Percentiles rank a stretch among this genome's conserved stretches.
Evolutionary conservation across 306 rosid genomes (phyloP).

Genomic region (Castanospermum australe): DNA sequence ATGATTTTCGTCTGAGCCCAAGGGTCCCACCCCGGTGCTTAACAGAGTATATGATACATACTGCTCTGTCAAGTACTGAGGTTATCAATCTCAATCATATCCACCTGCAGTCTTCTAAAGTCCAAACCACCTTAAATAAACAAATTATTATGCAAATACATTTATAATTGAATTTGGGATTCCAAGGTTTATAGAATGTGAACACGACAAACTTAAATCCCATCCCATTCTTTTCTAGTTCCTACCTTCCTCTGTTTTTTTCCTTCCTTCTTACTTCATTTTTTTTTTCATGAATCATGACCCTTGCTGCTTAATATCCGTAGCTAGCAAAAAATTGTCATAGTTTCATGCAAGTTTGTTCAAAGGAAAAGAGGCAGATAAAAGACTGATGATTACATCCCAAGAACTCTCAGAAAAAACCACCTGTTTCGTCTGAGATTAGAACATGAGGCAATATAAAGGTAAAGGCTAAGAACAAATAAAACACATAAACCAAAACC

Average conservation of each 20-base stretch:
- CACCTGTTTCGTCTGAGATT: not conserved
- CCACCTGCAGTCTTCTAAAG: not conserved
- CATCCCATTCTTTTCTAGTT: not conserved
- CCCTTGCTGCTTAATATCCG: not conserved
- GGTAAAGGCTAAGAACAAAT: not conserved
- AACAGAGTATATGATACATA: conserved; percentile 19
- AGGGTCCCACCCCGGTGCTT: conserved; percentile 40
- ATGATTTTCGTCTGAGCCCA: conserved; percentile 5
- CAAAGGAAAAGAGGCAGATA: not conserved
- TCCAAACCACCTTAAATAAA: not conserved
- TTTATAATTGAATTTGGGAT: not conserved
- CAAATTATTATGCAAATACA: not conserved
- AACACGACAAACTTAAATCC: not conserved
- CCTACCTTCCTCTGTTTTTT: not conserved
- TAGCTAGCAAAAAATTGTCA: not conserved
- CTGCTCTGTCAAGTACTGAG: conserved; percentile 20
- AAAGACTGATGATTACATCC: not conserved
- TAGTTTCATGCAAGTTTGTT: not conserved
- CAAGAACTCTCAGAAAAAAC: not conserved
- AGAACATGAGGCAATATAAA: not conserved
- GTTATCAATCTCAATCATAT: conserved; percentile 22
- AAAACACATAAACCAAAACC: not conserved
- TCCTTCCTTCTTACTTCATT: not conserved
- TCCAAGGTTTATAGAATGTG: not conserved
- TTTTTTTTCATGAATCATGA: too few relatives aligned